Evolutionary conservation across 768 basidiomycete genomes (phyloP), one percentile per base, ranked within the genome.

Genomic region (Trametes coccinea): DNA sequence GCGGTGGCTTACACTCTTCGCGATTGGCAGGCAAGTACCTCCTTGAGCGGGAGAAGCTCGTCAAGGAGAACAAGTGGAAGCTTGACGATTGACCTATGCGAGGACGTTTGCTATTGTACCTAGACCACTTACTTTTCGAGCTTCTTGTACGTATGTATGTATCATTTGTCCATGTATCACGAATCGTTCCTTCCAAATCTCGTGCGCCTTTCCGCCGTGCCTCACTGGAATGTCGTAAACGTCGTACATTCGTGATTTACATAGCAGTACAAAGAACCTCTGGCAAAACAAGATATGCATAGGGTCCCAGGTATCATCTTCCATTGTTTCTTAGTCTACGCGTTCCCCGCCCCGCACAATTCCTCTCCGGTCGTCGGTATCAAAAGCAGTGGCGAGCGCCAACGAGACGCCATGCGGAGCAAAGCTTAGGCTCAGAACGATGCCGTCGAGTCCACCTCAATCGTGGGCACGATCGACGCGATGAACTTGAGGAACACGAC

Each of bases 401-500:
- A 43, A 14, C 41, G 9, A 43, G 41, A 5, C 34, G 34, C 34
- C 34, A 37, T 31, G 14, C 34, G 22, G 30, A 49, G 13, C 6
- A 11, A 29, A 13, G 11, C 37, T 29, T 8, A 27, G 27, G 33
- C 56, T 71, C 64, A 76, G 63, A 76, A 72, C 31, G 79, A 71
- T 14, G 92, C 90, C 51, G 93, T 95, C 66, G 93, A 93, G 74
- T 95, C 93, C 45, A 98, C 94, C 78, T 98, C 96, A 73, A 98
- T 98, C 51, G 95, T 97, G n/a, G 95, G 95, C 46, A 97, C 93
- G 74, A 97, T 96, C 54, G 92, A 93, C 10, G 94, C 94, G 72
- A 98, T 97, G 77, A 98, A 98, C 82, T 98, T 99, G 79, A 98
- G 85, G 85, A 98, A 98, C 56, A 94, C 95, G 69, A 97, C 93